These are phyloP conservation scores for Tephrocybe sp. DNA, from an alignment of 768 basidiomycete genomes.

Conservation along the genomic window DNA sequence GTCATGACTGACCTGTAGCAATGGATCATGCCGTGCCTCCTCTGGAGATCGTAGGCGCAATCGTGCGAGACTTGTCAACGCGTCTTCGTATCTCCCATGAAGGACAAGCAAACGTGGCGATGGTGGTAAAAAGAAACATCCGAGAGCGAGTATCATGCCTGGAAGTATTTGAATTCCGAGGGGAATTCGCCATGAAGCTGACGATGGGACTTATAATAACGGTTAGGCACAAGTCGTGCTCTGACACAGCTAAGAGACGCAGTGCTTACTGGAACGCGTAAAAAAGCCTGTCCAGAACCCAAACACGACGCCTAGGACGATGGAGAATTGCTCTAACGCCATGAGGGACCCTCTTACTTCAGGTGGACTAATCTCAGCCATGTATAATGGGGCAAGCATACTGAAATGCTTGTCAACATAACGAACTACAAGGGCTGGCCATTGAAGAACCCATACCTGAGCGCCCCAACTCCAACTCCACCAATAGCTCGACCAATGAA, in stretches of 20 bases:
- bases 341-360: constrained; percentile 78
- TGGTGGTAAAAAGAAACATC: constrained; percentile 58
- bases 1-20: constrained; percentile 45
- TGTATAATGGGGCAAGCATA: constrained; percentile 80
- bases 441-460: constrained; percentile 48
- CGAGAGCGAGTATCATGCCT: constrained; percentile 62
- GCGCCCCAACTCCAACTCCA: constrained; percentile 77
- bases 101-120: constrained; percentile 62
- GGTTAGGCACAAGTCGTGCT: background rate
- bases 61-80: constrained; percentile 53
- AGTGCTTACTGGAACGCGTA: constrained; percentile 58
- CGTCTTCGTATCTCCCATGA: constrained; percentile 57
- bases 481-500: constrained; percentile 74
- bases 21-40: constrained; percentile 49
- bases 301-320: constrained; percentile 78
- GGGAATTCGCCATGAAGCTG: constrained; percentile 77
- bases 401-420: constrained; percentile 31
- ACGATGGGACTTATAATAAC: constrained; percentile 60
- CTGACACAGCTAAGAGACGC: background rate
- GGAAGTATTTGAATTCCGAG: constrained; percentile 72
- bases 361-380: constrained; percentile 83
- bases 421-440: constrained; percentile 10
- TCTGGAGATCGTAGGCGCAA: constrained; percentile 48
- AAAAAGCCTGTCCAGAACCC: constrained; percentile 84
- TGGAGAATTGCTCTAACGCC: constrained; percentile 78